A percentile compares a stretch with the other conserved stretches of the same genome.
Evolutionary conservation across 73 alveolate species (phyloP).

Genomic region (Paramecium tetraurelia): DNA sequence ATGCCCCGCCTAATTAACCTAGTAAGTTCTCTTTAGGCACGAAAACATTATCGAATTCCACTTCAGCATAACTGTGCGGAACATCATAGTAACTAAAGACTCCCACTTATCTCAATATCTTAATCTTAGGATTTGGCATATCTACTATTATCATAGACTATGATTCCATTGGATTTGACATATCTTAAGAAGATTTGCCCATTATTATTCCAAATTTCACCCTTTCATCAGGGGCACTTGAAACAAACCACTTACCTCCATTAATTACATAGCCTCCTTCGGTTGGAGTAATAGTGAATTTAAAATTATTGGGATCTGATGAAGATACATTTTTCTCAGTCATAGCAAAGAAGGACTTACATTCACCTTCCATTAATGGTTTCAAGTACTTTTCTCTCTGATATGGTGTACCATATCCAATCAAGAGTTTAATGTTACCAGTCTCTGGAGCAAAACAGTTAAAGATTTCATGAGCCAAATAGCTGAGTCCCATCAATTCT

Average conservation of each 20-base stretch:
- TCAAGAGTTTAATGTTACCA: constrained; percentile 69
- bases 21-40: constrained; percentile 67
- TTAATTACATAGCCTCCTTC: constrained; percentile 60
- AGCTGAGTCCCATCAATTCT: constrained; percentile 52
- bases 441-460: constrained; percentile 79
- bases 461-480: constrained; percentile 54
- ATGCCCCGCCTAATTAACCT: constrained; percentile 72
- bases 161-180: constrained; percentile 42
- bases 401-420: constrained; percentile 65
- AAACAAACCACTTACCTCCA: constrained; percentile 75
- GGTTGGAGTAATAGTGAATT: neutral
- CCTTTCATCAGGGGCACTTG: constrained; percentile 74
- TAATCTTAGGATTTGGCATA: constrained; percentile 57
- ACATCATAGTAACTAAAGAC: constrained; percentile 66
- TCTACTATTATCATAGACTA: constrained; percentile 74
- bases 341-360: constrained; percentile 68
- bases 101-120: constrained; percentile 45
- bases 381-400: constrained; percentile 67
- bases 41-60: constrained; percentile 65
- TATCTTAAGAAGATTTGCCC: constrained; percentile 59
- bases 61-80: constrained; percentile 75
- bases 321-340: constrained; percentile 74
- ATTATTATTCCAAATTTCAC: constrained; percentile 58
- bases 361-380: constrained; percentile 66
- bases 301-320: constrained; percentile 63